Base-by-base conservation (phyloP, 352 stramenopile species). In the Pelagophyceae sp. region DNA sequence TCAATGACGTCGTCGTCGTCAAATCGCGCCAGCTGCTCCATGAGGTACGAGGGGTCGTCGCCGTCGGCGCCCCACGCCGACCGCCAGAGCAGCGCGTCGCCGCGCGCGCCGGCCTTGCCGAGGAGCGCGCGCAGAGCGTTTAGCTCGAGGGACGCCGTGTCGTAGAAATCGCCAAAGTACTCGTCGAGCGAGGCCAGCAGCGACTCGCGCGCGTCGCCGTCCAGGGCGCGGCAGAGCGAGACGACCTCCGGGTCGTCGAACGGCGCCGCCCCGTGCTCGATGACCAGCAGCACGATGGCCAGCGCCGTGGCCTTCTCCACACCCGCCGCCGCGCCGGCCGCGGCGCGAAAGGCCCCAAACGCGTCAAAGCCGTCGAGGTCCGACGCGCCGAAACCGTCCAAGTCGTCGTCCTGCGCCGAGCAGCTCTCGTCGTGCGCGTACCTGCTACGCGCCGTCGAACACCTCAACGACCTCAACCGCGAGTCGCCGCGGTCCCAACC, bases 241-340 rank as follows among this genome's bases (percentile, higher is more conserved):
- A 74, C 67, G 11, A 74, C 67, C 67, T 74, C 67, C 23, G 67
- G 67, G 67, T 74, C 67, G 38, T 74, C 67, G 67, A 74, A 74
- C 15, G 67, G 67, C 67, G 67, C 67, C 38, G 67, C 67, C 1
- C 67, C 67, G 67, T 74, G 67, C 38, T 74, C 67, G 33, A 74
- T 74, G 35, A 74, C 67, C 2, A 74, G 67, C 2, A 74, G 67
- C 25, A 74, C 67, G 38, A 74, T 74, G 17, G 67, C 67, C 2
- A 74, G 38, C 2, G 67, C 67, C 38, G 67, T 74, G 17, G 67
- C 67, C 67, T 74, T 74, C 38, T 74, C 67, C 15, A 74, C 67
- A 37, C 67, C 67, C 67, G 67, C 67, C 35, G 67, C 67, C 11
- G 67, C 33, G 20, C 5, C 31, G 15, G 67, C 67, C 2, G 67